Evolutionary conservation across 805 yeast genomes (phyloP), one percentile per base, ranked within the genome.

Genomic region (Candida ovalis): DNA sequence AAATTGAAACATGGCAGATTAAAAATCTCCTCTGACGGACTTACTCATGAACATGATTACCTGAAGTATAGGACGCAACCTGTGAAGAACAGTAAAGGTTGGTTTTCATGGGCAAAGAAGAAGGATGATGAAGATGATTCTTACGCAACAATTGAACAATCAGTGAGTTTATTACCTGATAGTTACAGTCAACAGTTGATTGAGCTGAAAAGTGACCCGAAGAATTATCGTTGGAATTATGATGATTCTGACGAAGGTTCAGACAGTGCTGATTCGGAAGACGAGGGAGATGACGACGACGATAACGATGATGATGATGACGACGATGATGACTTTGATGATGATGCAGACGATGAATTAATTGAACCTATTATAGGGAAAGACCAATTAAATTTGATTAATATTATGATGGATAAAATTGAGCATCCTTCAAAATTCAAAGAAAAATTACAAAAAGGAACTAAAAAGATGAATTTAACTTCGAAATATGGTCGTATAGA

Each of bases 401-500:
- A 76, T 52, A 67, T 70, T 41, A 62, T 80, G 54, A 69, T 75
- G 40, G 75, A 70, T 15, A 73, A 70, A 50, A 78, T 78, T 44
- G 75, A 75, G 45, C 68, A 70, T 46, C 72, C 73, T 1, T 65
- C 66, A 13, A 63, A 62, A 51, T 64, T 56, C 42, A 58, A 66
- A 41, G 67, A 66, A n/a, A 64, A 63, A 44, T 18, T 60, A 25
- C 46, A 44, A 32, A 45, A 49, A 8, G 59, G 62, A 9, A 56
- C 60, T 28, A 60, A 62, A 36, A 69, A 67, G 51, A 60, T 69
- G 32, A 70, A 65, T 3, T 59, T 78, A 19, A 59, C 66, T 7
- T 69, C 69, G 25, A 78, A 74, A 54, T 80, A 78, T 54, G 84
- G 84, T 27, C 73, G 69, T 47, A 69, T 76, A 22, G 67, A 73